Evolutionary conservation across 2,329 filamentous ascomycete genomes (phyloP).

Genomic region (Eurotiales sp.): DNA sequence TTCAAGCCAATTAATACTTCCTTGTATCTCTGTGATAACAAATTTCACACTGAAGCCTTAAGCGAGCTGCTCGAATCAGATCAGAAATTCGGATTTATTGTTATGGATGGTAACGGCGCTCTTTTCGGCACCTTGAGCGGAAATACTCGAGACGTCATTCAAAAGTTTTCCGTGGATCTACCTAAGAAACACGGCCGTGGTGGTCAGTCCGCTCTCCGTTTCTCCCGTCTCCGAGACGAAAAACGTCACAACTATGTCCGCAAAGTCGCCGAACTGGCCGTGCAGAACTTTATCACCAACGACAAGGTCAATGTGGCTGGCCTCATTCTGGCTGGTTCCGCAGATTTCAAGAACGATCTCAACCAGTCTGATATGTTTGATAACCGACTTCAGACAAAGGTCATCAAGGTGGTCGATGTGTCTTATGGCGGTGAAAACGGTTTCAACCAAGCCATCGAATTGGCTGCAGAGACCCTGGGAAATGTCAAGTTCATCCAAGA

Average conservation of each 20-base stretch:
- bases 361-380: slow-evolving; percentile 98
- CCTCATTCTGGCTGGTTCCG: slow-evolving; percentile 90
- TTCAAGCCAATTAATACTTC: slow-evolving; percentile 99
- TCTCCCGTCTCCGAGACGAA: slow-evolving; percentile 97
- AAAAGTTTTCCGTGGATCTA: slow-evolving; percentile 97
- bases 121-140: slow-evolving; percentile 95
- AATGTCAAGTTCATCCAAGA: slow-evolving; percentile 99
- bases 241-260: slow-evolving; percentile 99
- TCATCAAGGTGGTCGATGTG: slow-evolving; percentile 99
- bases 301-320: slow-evolving; percentile 98
- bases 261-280: slow-evolving; percentile 95
- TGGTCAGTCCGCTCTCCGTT: slow-evolving; percentile 99
- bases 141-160: slow-evolving; percentile 92
- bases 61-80: slow-evolving; percentile 97
- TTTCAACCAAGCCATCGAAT: slow-evolving; percentile 98
- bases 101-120: slow-evolving; percentile 99
- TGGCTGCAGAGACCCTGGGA: slow-evolving; percentile 89
- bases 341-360: slow-evolving; percentile 99
- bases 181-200: slow-evolving; percentile 99
- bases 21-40: slow-evolving; percentile 99
- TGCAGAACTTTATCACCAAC: slow-evolving; percentile 97
- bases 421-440: slow-evolving; percentile 99
- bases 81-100: slow-evolving; percentile 98
- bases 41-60: slow-evolving; percentile 97
- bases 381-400: slow-evolving; percentile 82